Conservation (phyloP, 371 early-diverging fungal genomes). For the Circinella umbellata region DNA sequence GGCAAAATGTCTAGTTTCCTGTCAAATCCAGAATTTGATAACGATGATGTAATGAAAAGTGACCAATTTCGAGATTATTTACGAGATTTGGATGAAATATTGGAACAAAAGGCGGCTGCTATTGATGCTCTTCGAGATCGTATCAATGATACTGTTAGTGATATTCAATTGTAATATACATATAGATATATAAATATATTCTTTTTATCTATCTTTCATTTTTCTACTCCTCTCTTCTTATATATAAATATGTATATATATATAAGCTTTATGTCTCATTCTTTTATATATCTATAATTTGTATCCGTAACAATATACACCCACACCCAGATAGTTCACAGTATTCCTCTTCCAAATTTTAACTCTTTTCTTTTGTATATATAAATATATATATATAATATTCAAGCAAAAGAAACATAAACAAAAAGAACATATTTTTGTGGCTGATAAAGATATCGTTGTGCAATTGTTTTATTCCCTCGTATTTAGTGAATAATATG, state of each 20-base stretch:
- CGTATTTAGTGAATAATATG: constrained; percentile 14
- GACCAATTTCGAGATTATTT: constrained; percentile 50
- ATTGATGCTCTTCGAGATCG: constrained; percentile 56
- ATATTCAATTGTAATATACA: constrained; percentile 32
- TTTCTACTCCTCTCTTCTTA: constrained; percentile 7
- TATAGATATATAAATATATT: background rate
- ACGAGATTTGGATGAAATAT: constrained; percentile 59
- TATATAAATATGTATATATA: background rate
- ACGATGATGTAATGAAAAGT: constrained; percentile 14
- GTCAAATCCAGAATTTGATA: constrained; percentile 33
- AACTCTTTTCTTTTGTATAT: too few species aligned
- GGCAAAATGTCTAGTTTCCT: constrained; percentile 69
- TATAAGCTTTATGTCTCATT: too few species aligned
- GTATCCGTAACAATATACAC: too few species aligned
- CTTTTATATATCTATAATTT: too few species aligned
- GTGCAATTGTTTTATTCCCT: constrained; percentile 12
- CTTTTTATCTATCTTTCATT: background rate
- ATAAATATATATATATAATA: too few species aligned
- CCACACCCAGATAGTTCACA: too few species aligned
- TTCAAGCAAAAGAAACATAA: too few species aligned
- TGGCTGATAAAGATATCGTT: constrained; percentile 9
- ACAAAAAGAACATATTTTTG: background rate
- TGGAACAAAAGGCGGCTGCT: constrained; percentile 59
- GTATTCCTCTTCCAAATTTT: too few species aligned
- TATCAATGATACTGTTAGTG: constrained; percentile 45